phyloP scores from a whole-genome alignment of 768 basidiomycete species.

The Boletus eberwhitei region DNA sequence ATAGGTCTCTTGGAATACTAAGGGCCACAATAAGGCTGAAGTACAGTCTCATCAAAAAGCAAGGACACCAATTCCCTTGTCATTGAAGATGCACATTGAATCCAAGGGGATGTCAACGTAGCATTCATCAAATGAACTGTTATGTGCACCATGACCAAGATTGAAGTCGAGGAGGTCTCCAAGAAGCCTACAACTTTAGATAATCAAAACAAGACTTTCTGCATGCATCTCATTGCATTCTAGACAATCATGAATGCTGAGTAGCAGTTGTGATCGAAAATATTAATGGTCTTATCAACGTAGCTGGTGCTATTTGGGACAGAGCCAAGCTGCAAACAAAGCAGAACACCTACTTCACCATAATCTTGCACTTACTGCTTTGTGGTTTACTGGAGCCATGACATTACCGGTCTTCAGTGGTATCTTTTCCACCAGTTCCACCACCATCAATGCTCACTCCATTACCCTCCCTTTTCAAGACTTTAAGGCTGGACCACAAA shows the following conservation, averaged over 20 bases:
- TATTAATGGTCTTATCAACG: constrained; percentile 57
- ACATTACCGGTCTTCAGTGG: too few species aligned
- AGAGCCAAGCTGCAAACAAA: constrained; percentile 39
- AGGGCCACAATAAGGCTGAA: constrained; percentile 93
- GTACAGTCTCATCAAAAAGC: constrained; percentile 78
- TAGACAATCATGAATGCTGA: constrained; percentile 77
- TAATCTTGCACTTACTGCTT: constrained; percentile 70
- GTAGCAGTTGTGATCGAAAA: constrained; percentile 75
- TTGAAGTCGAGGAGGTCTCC: constrained; percentile 57
- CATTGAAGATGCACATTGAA: constrained; percentile 80
- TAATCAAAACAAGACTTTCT: constrained; percentile 90
- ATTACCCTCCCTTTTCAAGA: too few species aligned
- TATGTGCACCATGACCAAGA: constrained; percentile 76
- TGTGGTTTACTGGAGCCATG: constrained; percentile 78
- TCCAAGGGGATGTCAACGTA: constrained; percentile 85
- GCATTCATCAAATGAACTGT: constrained; percentile 93
- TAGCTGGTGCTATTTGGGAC: constrained; percentile 39
- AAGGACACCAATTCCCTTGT: constrained; percentile 72
- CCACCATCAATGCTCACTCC: too few species aligned
- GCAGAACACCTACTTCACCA: constrained; percentile 65
- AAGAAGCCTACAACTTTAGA: constrained; percentile 87
- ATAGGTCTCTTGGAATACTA: constrained; percentile 90
- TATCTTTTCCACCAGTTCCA: too few species aligned
- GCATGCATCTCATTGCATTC: constrained; percentile 77
- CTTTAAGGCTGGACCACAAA: too few species aligned